Evolutionary conservation across 2,329 filamentous ascomycete species (phyloP), one percentile per base, ranked within the genome.

Genomic region (Trematosphaeria pertusa): DNA sequence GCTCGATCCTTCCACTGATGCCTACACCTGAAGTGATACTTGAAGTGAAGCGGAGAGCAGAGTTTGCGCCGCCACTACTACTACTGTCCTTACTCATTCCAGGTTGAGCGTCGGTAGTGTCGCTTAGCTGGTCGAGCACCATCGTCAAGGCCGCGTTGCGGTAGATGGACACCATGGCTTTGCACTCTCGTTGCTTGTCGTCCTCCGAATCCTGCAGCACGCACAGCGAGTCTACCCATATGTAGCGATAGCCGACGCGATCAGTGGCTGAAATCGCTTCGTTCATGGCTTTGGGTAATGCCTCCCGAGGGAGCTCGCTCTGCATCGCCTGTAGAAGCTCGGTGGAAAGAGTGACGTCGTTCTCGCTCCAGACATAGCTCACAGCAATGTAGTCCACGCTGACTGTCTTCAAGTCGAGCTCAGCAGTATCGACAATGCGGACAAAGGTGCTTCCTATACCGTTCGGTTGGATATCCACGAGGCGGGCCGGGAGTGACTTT

Each of bases 221-320:
- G 37, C 69, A 72, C 7, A 72, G 64, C 1, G 59, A 61, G 43
- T 72, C 69, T 17, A 62, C 35, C 68, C 68, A 72, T 26, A 68
- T 48, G 44, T 71, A 72, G 9, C 63, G 58, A 45, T 59, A 58
- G 34, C 68, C 69, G 9, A 70, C 55, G 9, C 47, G 49, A 12
- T 57, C 52, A 4, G 61, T 56, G 19, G 61, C 54, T 20, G 53
- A 33, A 32, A 72, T 65, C 5, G 66, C 69, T 37, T 64, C 50
- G 9, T 62, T 55, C 20, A 71, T 43, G 22, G 54, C 44, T 4
- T 42, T 41, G 9, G 67, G 53, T 4, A 72, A 55, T 12, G 17
- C n/a, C 7, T 56, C 45, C 6, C 56, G 40, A 17, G 51, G 47
- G 4, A 70, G 37, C 17, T 51, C 46, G 7, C 34, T 35, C 28